Conservation (phyloP, 257 asterid species). For the Lithospermum erythrorhizon region DNA sequence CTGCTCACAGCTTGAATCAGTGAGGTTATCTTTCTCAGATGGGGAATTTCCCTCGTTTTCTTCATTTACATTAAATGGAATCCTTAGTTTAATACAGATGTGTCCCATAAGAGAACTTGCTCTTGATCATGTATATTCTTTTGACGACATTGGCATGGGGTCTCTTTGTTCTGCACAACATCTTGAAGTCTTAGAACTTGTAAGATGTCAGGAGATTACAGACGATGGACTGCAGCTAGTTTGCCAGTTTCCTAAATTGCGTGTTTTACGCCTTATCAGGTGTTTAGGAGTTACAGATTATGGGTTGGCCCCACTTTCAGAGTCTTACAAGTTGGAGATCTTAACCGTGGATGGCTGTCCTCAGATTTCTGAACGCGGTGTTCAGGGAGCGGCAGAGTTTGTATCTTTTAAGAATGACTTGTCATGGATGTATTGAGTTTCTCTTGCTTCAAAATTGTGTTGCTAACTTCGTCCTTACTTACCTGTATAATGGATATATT, state of each 20-base stretch:
- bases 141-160: conserved; percentile 62
- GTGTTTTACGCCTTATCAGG: conserved; percentile 43
- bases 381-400: conserved; percentile 50
- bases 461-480: background rate
- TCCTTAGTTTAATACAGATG: conserved; percentile 38
- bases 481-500: background rate
- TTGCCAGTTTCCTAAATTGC: conserved; percentile 32
- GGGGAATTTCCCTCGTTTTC: conserved; percentile 55
- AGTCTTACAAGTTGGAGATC: conserved; percentile 35
- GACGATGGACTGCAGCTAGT: conserved; percentile 69
- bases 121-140: conserved; percentile 55
- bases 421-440: conserved; percentile 60
- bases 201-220: conserved; percentile 71
- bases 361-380: conserved; percentile 57
- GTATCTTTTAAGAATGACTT: conserved; percentile 59
- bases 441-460: background rate
- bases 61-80: conserved; percentile 54
- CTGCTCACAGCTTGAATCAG: conserved; percentile 48
- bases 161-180: conserved; percentile 48
- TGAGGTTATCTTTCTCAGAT: conserved; percentile 47
- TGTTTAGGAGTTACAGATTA: conserved; percentile 66
- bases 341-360: conserved; percentile 76
- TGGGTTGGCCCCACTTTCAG: conserved; percentile 53
- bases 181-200: conserved; percentile 53
- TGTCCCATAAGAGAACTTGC: conserved; percentile 62